phyloP scores from a whole-genome alignment of 2,329 filamentous ascomycete species.

The Aspergillus novoparasiticus region DNA sequence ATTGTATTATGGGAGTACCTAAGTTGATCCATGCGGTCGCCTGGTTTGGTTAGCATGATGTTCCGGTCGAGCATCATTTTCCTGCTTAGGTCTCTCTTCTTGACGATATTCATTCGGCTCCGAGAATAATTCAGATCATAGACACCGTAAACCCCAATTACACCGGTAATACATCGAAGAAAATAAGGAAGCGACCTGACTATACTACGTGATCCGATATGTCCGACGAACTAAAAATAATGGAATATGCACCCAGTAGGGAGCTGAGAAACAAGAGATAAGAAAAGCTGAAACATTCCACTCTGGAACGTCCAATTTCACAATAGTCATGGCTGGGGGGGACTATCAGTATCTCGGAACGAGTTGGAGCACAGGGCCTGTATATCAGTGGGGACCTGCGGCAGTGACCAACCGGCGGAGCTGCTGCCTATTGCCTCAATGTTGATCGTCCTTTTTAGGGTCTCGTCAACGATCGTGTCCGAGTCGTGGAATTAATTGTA shows the following conservation, averaged over 20 bases:
- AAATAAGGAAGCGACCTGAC: background rate
- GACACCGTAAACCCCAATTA: too few species aligned
- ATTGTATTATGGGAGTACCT: background rate
- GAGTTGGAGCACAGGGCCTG: background rate
- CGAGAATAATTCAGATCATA: background rate
- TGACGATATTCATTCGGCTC: too few species aligned
- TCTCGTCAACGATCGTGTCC: background rate
- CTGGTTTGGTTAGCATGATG: background rate
- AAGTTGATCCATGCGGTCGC: background rate
- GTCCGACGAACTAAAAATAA: background rate
- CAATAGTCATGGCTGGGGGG: background rate
- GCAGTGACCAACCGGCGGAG: background rate
- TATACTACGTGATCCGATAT: too few species aligned
- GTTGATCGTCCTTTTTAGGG: background rate
- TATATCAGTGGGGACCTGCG: constrained; percentile 1
- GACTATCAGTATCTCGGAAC: constrained; percentile 3
- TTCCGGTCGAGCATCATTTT: background rate
- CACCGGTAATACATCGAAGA: background rate
- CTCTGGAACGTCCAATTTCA: background rate
- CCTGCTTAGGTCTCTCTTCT: too few species aligned
- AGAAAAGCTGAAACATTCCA: constrained; percentile 1
- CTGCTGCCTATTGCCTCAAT: background rate
- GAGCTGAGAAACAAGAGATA: background rate
- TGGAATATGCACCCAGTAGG: background rate
- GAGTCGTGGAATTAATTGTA: background rate